phyloP scores from a whole-genome alignment of 2,329 filamentous ascomycete species.

The Colletotrichum gloeosporioides region DNA sequence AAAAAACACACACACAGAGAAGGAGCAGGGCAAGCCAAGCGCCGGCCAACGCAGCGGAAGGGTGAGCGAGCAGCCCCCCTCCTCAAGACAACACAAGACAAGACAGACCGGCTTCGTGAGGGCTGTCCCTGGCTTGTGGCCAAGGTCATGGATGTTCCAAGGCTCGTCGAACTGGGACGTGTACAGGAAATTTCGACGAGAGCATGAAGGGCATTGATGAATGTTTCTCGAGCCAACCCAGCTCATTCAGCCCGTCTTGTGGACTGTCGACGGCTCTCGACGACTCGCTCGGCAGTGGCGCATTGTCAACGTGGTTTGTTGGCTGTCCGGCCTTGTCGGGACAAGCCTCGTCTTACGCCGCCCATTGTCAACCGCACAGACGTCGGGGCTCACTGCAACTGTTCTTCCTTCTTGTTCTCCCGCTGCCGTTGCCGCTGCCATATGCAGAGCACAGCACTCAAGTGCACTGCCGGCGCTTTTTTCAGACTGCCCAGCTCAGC shows the following conservation, averaged over 20 bases:
- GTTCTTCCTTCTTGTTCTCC: conserved; percentile 7
- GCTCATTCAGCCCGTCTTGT: background rate
- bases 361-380: conserved; percentile 26
- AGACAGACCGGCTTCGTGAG: background rate
- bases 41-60: background rate
- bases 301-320: conserved; percentile 22
- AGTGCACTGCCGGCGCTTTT: background rate
- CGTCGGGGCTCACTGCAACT: conserved; percentile 10
- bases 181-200: background rate
- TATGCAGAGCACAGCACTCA: conserved; percentile 13
- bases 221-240: conserved; percentile 8
- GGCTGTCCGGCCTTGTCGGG: conserved; percentile 24
- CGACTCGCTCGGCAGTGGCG: conserved; percentile 21
- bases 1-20: background rate
- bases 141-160: background rate
- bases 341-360: conserved; percentile 31
- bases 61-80: background rate
- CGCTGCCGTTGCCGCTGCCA: conserved; percentile 17
- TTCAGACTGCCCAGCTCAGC: background rate
- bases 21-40: background rate
- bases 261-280: conserved; percentile 1
- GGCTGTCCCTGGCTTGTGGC: background rate
- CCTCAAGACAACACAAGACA: background rate
- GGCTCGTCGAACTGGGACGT: background rate
- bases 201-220: conserved; percentile 20